Percentiles rank a stretch among this genome's conserved stretches.
Conservation (phyloP, 495 filamentous ascomycete genomes). For the Friedmanniomyces simplex region DNA sequence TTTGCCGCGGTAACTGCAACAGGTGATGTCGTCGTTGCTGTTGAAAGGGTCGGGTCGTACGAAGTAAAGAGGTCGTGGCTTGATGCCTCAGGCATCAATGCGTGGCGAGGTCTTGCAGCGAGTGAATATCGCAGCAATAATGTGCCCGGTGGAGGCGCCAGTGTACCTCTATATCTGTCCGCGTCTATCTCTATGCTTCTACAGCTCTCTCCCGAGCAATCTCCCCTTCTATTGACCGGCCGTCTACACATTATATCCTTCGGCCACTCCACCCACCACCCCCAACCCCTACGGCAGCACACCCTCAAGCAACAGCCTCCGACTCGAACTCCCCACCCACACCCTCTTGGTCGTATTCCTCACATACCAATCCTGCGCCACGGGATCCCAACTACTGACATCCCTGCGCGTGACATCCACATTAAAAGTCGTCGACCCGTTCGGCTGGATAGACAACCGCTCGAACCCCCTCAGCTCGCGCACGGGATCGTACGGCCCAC, state of each 20-base stretch:
- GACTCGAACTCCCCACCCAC: conserved; percentile 1
- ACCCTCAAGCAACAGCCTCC: background rate
- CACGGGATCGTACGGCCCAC: conserved; percentile 61
- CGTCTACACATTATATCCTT: background rate
- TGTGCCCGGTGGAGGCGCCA: too few species aligned
- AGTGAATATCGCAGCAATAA: too few species aligned
- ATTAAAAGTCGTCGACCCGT: conserved; percentile 52
- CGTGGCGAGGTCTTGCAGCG: too few species aligned
- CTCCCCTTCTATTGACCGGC: too few species aligned
- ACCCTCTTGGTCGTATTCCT: conserved; percentile 6
- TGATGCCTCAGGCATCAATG: too few species aligned
- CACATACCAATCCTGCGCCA: conserved; percentile 63
- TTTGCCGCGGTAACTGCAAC: too few species aligned
- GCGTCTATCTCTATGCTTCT: background rate
- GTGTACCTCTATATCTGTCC: background rate
- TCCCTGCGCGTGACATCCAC: conserved; percentile 70
- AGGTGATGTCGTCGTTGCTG: too few species aligned
- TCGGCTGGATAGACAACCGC: conserved; percentile 60
- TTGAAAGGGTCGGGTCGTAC: too few species aligned
- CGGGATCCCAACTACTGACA: conserved; percentile 77
- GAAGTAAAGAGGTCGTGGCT: too few species aligned
- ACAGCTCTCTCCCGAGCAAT: too few species aligned
- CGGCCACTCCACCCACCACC: background rate
- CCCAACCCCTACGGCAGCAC: background rate
- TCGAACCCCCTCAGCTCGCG: conserved; percentile 78